Percentiles rank a stretch among this genome's conserved stretches.
phyloP scores from a whole-genome alignment of 192 early-diverging fungal genomes.

The Rhizoclosmatium sp. region DNA sequence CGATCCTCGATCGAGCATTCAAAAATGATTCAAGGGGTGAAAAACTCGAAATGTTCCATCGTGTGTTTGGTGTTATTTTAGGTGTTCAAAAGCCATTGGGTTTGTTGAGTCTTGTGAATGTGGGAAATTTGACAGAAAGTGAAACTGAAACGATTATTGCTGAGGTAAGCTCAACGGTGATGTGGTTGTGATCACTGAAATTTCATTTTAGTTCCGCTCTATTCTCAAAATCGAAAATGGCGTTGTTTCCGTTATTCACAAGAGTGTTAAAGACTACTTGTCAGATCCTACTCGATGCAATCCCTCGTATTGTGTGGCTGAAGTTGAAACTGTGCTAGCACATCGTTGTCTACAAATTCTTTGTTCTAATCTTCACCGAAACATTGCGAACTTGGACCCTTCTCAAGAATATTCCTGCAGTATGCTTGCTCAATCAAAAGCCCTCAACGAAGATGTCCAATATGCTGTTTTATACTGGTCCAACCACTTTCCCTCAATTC shows the following conservation, averaged over 20 bases:
- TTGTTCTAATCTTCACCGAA: background rate
- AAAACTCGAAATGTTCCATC: background rate
- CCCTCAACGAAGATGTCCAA: background rate
- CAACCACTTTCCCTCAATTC: slow-evolving; percentile 1
- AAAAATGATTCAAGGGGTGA: background rate
- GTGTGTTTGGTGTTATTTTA: slow-evolving; percentile 11
- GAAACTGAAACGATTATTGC: slow-evolving; percentile 18
- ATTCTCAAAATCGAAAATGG: slow-evolving; percentile 17
- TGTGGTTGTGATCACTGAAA: too few species aligned
- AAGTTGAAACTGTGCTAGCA: background rate
- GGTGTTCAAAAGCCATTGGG: slow-evolving; percentile 21
- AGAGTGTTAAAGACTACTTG: slow-evolving; percentile 24
- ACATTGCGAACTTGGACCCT: slow-evolving; percentile 7
- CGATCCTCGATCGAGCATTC: slow-evolving; percentile 1
- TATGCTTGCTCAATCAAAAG: background rate
- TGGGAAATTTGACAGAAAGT: background rate
- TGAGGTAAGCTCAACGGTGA: background rate
- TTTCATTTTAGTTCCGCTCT: slow-evolving; percentile 2
- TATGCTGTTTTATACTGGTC: slow-evolving; percentile 13
- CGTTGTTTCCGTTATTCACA: slow-evolving; percentile 13
- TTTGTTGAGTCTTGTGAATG: background rate
- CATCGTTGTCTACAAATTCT: background rate
- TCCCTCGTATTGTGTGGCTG: background rate
- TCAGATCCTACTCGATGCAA: background rate
- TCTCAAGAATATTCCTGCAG: background rate